These are phyloP conservation scores for Phoma sp. DNA, from an alignment of 2,329 filamentous ascomycete species.

Conservation along the genomic window DNA sequence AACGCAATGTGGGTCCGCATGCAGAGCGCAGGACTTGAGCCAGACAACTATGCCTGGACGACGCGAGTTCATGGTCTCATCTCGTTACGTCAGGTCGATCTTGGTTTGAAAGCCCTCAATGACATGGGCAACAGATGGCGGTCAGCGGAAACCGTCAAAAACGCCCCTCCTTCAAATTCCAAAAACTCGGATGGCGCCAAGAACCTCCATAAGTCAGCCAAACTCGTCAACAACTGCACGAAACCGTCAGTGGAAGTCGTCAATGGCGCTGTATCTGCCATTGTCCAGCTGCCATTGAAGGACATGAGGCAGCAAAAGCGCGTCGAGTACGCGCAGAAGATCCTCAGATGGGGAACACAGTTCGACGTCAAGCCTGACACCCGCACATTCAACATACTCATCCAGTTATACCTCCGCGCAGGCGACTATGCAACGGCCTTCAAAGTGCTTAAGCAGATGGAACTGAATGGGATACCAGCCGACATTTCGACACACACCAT, in stretches of 20 bases:
- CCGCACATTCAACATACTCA: slow-evolving; percentile 70
- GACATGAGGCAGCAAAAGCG: slow-evolving; percentile 51
- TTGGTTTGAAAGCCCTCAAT: slow-evolving; percentile 68
- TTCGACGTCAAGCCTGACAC: slow-evolving; percentile 56
- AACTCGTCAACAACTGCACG: slow-evolving; percentile 52
- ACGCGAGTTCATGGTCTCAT: slow-evolving; percentile 72
- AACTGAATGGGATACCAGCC: slow-evolving; percentile 59
- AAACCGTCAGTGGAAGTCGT: slow-evolving; percentile 69
- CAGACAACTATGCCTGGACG: slow-evolving; percentile 73
- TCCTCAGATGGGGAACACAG: slow-evolving; percentile 52
- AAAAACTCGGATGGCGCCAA: slow-evolving; percentile 18
- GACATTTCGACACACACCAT: slow-evolving; percentile 77
- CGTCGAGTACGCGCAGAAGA: slow-evolving; percentile 41
- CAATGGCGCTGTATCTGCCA: slow-evolving; percentile 72
- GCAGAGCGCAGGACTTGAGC: slow-evolving; percentile 60
- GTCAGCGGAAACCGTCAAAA: slow-evolving; percentile 38
- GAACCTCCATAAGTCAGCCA: slow-evolving; percentile 20
- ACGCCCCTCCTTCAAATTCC: slow-evolving; percentile 14
- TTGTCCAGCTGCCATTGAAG: slow-evolving; percentile 53
- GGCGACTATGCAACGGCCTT: slow-evolving; percentile 58
- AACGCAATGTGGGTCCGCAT: slow-evolving; percentile 73
- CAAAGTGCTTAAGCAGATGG: slow-evolving; percentile 66
- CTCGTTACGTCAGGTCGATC: slow-evolving; percentile 58
- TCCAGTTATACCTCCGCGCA: slow-evolving; percentile 64
- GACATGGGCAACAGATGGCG: slow-evolving; percentile 71